Evolutionary conservation across 805 yeast genomes (phyloP).

Genomic region (Suhomyces kilbournensis): DNA sequence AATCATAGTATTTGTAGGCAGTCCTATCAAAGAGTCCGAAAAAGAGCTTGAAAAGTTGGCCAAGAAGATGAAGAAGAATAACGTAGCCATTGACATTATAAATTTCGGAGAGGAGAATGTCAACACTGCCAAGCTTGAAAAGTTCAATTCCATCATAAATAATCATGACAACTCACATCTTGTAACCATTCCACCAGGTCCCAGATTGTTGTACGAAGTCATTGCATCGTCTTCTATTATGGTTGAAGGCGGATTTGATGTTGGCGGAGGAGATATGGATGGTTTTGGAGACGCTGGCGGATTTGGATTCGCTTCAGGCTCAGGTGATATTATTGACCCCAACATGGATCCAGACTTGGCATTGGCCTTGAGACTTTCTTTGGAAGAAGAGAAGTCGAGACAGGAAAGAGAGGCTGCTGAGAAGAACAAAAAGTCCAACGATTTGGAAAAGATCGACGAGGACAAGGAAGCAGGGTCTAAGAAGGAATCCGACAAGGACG

Average conservation of each 20-base stretch:
- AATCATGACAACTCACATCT: conserved; percentile 77
- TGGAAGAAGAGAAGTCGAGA: conserved; percentile 92
- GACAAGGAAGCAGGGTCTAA: conserved; percentile 21
- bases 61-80: conserved; percentile 89
- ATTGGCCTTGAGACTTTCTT: conserved; percentile 86
- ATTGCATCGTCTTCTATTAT: conserved; percentile 75
- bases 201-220: conserved; percentile 77
- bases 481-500: conserved; percentile 16
- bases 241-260: conserved; percentile 57
- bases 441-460: conserved; percentile 33
- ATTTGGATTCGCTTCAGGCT: conserved; percentile 31
- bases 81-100: conserved; percentile 82
- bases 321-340: conserved; percentile 58
- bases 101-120: conserved; percentile 86
- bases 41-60: conserved; percentile 80
- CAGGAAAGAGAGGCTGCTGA: conserved; percentile 69
- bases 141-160: conserved; percentile 70
- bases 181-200: conserved; percentile 85
- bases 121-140: conserved; percentile 76
- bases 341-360: conserved; percentile 97
- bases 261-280: conserved; percentile 43
- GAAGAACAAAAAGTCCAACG: conserved; percentile 20
- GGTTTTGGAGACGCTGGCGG: conserved; percentile 36
- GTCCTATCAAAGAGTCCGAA: conserved; percentile 70
- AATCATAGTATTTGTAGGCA: conserved; percentile 83